Evolutionary conservation across 495 filamentous ascomycete species (phyloP), one percentile per base, ranked within the genome.

Genomic region (Pseudomonodictys pantanalensis): DNA sequence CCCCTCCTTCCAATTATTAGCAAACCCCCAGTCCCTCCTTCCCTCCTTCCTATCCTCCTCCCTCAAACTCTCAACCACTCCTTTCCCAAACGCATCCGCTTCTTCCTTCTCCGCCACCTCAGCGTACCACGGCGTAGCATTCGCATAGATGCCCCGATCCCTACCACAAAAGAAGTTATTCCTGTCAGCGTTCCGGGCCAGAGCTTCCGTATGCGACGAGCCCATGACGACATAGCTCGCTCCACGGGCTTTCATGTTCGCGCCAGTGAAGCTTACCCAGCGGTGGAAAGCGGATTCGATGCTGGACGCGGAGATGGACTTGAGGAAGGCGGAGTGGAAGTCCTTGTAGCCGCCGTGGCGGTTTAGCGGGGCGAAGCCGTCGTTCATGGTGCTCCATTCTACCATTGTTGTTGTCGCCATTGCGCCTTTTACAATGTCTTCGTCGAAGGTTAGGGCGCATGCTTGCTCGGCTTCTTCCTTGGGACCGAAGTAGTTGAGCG

Each of bases 341-440:
- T 62, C 59, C 38, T 62, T 62, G 30, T 51, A 51, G 1, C 59
- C 59, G 33, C 52, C 52, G 29, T 62, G 59, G 9, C 33, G 41
- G 29, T 52, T 62, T 7, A 62, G 18, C 12, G 52, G 17, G 0
- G 24, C 59, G 11, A 32, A 38, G n/a, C 17, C 18, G 7, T 39
- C 42, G 29, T 62, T 62, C 53, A 57, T 44, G 10, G 25, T 30
- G 1, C 7, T 33, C 26, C 42, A 57, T 1, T 18, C 30, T 18
- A 33, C 18, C 0, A 33, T 3, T 2, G 20, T 35, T 17, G 57
- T 59, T 22, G 1, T 28, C 11, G 38, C 46, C 4, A 52, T 59
- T 10, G 56, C 56, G 4, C 26, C 22, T 8, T 7, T 38, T 20
- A 3, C 18, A 9, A 41, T 25, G 1, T 58, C 39, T 2, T 49